Conservation (phyloP, 352 stramenopile genomes). For the Phytophthora sp. region DNA sequence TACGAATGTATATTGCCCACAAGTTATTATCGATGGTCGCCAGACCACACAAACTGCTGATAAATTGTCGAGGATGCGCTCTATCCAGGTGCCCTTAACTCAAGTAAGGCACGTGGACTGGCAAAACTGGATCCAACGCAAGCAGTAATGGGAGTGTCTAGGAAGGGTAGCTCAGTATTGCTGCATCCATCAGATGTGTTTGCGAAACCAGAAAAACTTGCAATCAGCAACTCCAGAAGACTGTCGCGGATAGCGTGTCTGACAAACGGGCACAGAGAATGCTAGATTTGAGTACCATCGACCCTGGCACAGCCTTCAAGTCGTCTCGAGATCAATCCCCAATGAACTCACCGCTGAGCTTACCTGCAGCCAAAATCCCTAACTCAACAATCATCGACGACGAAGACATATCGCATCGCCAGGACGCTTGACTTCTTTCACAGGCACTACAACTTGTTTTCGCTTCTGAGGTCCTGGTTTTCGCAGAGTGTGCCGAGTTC, state of each 20-base stretch:
- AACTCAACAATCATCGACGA: no score
- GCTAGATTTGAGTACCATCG: slow-evolving; percentile 5
- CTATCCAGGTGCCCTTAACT: not conserved
- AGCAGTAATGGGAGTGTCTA: not conserved
- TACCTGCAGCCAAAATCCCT: not conserved
- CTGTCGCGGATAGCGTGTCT: not conserved
- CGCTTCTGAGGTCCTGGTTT: slow-evolving; percentile 22
- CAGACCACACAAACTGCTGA: slow-evolving; percentile 12
- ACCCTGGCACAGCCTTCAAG: not conserved
- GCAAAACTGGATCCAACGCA: not conserved
- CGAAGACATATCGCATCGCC: slow-evolving; percentile 17
- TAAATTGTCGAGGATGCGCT: slow-evolving; percentile 22
- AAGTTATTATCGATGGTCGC: slow-evolving; percentile 25
- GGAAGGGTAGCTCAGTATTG: not conserved
- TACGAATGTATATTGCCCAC: slow-evolving; percentile 20
- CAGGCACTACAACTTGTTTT: slow-evolving; percentile 32
- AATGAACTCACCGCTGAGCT: not conserved
- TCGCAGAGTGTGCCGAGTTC: slow-evolving; percentile 43
- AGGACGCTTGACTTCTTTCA: slow-evolving; percentile 18
- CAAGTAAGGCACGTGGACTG: slow-evolving; percentile 1
- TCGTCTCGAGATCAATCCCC: not conserved
- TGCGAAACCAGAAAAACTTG: not conserved
- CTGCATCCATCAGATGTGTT: slow-evolving; percentile 1
- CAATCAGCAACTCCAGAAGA: not conserved
- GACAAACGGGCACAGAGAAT: not conserved